Evolutionary conservation across 164 flowering plant species (phyloP), one percentile per base, ranked within the genome.

Genomic region (Berberis thunbergii): DNA sequence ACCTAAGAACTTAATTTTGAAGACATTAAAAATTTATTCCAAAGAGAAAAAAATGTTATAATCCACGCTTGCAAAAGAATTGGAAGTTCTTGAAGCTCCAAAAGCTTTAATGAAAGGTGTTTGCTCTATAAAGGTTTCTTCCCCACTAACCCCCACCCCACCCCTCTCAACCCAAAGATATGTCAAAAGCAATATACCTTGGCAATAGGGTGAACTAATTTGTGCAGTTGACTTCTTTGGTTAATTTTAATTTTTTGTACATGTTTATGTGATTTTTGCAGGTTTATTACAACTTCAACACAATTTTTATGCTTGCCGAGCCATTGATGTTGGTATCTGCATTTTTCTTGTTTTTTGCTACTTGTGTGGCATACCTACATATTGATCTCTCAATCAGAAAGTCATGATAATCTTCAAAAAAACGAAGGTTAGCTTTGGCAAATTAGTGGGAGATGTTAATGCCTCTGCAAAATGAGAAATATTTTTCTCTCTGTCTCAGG

Each of bases 261-360:
- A 57, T 45, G 5, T n/a, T 62, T 54, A 4, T 56, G 3, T 55
- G 38, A 7, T n/a, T 69, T 67, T 69, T 68, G 39, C 91, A 94
- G 99, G 96, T 94, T 64, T 79, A 85, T 76, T 94, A 94, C 81
- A 80, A 73, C 13, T 91, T 89, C 96, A 86, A 83, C 64, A 88
- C 84, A 11, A 70, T 87, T 46, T 91, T 80, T 81, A 86, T 89
- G 96, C 89, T 94, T 60, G 96, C 90, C 0, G 96, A 94, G 80
- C 99, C 99, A 7, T 62, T 94, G 71, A 91, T 94, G 91, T 70
- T 91, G 80, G 73, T 68, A 40, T 77, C 83, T 41, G 86, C 64
- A 5, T 87, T 91, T 70, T 89, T 87, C 84, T 70, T 89, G 2
- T 70, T 89, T 62, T 91, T 94, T 72, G 40, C 82, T 68, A 78